Base-by-base conservation (phyloP, 83 land plant species). In the Isoetes engelmannii region DNA sequence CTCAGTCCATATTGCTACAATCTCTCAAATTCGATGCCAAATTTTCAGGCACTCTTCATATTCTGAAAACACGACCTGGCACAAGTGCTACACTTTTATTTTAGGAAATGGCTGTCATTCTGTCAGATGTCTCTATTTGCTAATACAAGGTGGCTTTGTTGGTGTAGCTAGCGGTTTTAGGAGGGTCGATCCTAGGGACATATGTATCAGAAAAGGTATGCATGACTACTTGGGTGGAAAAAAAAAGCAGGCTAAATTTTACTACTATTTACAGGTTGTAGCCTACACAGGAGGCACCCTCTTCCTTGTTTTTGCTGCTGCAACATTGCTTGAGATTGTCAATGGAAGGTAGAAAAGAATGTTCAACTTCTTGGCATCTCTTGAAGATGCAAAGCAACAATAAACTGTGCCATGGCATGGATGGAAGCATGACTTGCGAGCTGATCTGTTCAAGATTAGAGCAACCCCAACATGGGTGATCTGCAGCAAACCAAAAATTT, bases 261-360 rank as follows among this genome's bases (percentile, higher is more conserved):
- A 28, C 37, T 28, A 28, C 37, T 28, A 28, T 28, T 28, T 72
- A 7, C 85, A 92, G 97, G 82, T 78, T 13, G 84, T 93, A 67
- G 88, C 96, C 1, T 93, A 93, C 65, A 72, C 80, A 54, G 98
- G 98, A 73, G 98, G 98, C 17, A 45, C 75, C 60, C 86, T 93
- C 21, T 93, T 93, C 75, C 87, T 93, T 4, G 83, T 93, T 7
- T 90, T 90, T 78, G 98, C 98, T 7, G 86, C 75, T 0, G 71
- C 83, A 41, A 93, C 98, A 9, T 41, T 93, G 60, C 37, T 84
- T 47, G 92, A 86, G 61, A 86, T 90, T 54, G 64, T 92, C 47
- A 66, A 51, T 51, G 13, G 55, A 12, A 51, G 15, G 17, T 12
- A 51, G 55, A 51, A 12, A 51, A 51, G 55, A 0, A 51, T 51